These are phyloP conservation scores for Ceratobasidium sp. DNA, from an alignment of 1,284 basidiomycete genomes.

Conservation along the genomic window DNA sequence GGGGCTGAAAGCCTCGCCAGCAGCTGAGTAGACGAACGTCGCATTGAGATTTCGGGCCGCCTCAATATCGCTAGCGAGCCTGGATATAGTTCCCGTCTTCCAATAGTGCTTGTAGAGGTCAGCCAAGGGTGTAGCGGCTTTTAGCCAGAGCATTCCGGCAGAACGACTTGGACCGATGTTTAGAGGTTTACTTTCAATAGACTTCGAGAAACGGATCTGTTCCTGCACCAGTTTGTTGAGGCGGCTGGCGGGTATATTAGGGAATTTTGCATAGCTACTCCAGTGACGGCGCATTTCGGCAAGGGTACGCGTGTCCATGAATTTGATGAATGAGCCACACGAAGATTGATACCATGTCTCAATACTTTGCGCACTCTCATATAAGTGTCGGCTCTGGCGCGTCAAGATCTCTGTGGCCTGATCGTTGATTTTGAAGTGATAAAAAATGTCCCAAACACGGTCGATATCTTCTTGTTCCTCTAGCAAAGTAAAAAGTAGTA, in stretches of 20 bases:
- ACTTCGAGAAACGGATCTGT: conserved; percentile 5
- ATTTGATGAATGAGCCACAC: neutral
- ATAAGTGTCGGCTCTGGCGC: neutral
- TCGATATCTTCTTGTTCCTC: neutral
- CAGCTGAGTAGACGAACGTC: conserved; percentile 6
- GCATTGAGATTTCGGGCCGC: conserved; percentile 12
- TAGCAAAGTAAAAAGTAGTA: conserved; percentile 13
- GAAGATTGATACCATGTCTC: conserved; percentile 4
- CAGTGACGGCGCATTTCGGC: conserved; percentile 15
- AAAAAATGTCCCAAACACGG: conserved; percentile 23
- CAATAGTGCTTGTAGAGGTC: conserved; percentile 21
- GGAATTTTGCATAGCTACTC: conserved; percentile 25
- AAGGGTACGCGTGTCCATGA: neutral
- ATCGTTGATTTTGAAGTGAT: conserved; percentile 35
- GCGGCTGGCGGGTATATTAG: neutral
- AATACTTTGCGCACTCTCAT: neutral
- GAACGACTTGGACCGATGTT: neutral
- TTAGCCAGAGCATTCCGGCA: conserved; percentile 21
- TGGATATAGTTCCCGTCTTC: conserved; percentile 26
- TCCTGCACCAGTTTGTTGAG: neutral
- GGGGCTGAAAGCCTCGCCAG: conserved; percentile 4
- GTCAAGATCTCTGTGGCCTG: neutral
- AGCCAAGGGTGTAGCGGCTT: neutral
- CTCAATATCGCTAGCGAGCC: neutral
- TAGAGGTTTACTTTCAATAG: neutral